Evolutionary conservation across 2,329 filamentous ascomycete genomes (phyloP).

Genomic region (Fusarium zealandicum): DNA sequence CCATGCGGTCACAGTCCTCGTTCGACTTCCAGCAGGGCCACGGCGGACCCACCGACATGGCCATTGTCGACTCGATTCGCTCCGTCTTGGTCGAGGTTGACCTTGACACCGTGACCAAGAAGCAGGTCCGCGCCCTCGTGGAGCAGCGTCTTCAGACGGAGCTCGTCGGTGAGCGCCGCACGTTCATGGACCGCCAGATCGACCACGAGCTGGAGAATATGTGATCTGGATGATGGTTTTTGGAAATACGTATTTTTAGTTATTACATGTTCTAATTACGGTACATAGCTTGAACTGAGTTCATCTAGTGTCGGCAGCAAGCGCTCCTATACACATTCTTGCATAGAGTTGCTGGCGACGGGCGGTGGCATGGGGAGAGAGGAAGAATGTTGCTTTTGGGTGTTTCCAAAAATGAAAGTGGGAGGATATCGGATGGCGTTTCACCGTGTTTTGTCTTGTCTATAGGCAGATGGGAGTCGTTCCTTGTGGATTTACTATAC

Average conservation of each 20-base stretch:
- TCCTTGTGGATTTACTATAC: conserved; percentile 33
- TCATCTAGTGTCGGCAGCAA: conserved; percentile 21
- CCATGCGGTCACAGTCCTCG: conserved; percentile 58
- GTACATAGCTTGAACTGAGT: conserved; percentile 33
- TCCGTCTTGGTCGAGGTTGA: conserved; percentile 86
- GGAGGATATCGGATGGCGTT: conserved; percentile 35
- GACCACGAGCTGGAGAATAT: conserved; percentile 93
- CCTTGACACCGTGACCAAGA: conserved; percentile 97
- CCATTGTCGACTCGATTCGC: conserved; percentile 86
- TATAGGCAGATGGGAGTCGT: conserved; percentile 36
- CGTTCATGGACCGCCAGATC: conserved; percentile 92
- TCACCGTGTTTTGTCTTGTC: conserved; percentile 7
- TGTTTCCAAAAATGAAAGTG: conserved; percentile 36
- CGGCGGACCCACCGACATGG: conserved; percentile 76
- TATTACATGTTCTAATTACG: conserved; percentile 28
- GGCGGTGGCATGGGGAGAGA: conserved; percentile 6
- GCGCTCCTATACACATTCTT: conserved; percentile 4
- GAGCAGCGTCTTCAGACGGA: conserved; percentile 94
- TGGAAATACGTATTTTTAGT: background rate
- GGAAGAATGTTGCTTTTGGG: background rate
- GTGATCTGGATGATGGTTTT: conserved; percentile 56
- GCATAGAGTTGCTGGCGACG: conserved; percentile 15
- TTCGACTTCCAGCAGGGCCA: conserved; percentile 68
- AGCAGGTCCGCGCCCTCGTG: conserved; percentile 89
- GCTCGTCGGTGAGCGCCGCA: conserved; percentile 81